Percentiles rank a stretch among this genome's conserved stretches.
phyloP scores from a whole-genome alignment of 805 yeast species.

The Candida anglica region DNA sequence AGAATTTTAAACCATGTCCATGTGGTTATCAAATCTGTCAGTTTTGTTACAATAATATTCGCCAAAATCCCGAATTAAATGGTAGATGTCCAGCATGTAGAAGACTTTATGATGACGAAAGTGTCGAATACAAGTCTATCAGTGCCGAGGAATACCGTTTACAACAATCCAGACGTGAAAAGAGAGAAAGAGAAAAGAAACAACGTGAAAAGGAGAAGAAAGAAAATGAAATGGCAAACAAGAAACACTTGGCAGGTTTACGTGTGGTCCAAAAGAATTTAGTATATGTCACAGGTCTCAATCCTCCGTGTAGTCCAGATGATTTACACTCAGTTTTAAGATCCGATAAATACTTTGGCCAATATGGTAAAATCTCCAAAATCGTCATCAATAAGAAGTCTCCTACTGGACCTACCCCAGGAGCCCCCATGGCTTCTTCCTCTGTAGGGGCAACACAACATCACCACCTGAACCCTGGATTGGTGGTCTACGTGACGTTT shows the following conservation, averaged over 20 bases:
- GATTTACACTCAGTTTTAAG: slow-evolving; percentile 80
- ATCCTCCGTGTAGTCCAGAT: slow-evolving; percentile 77
- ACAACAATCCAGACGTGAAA: slow-evolving; percentile 77
- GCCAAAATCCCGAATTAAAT: slow-evolving; percentile 91
- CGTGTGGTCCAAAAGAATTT: slow-evolving; percentile 97
- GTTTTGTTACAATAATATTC: slow-evolving; percentile 94
- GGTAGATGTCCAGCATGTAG: slow-evolving; percentile 99
- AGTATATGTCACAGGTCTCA: slow-evolving; percentile 93
- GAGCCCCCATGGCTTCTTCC: slow-evolving; percentile 1
- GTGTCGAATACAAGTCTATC: slow-evolving; percentile 79
- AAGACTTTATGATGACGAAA: slow-evolving; percentile 87
- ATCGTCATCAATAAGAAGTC: slow-evolving; percentile 84
- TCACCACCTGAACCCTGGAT: slow-evolving; percentile 61
- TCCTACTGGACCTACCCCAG: slow-evolving; percentile 35
- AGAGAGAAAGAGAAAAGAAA: slow-evolving; percentile 76
- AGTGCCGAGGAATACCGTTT: slow-evolving; percentile 83
- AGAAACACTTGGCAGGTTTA: slow-evolving; percentile 93
- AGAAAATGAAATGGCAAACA: slow-evolving; percentile 78
- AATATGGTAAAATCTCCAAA: slow-evolving; percentile 92
- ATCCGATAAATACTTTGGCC: slow-evolving; percentile 95
- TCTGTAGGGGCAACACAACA: slow-evolving; percentile 13
- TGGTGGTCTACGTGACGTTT: slow-evolving; percentile 95
- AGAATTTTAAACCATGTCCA: slow-evolving; percentile 98
- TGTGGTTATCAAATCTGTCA: slow-evolving; percentile 99
- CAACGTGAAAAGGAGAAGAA: slow-evolving; percentile 88